Base-by-base conservation (phyloP, 1,139 yeast genomes). In the Hemisphaericaspora xylanilytica region DNA sequence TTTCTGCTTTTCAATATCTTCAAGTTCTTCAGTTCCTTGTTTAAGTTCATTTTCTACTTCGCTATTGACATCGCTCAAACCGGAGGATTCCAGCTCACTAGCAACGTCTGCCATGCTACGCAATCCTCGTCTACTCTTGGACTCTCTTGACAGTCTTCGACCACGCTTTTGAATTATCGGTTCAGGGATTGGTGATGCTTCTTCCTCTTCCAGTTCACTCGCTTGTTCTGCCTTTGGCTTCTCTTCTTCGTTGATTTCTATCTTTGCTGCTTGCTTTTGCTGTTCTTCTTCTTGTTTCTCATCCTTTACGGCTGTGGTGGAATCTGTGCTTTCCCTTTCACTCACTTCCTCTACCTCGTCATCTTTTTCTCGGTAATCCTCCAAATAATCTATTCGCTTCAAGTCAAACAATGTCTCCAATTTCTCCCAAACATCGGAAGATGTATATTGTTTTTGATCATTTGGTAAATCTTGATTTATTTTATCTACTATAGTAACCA, bases 351-450 rank as follows among this genome's bases (percentile, higher is more conserved):
- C 69, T 43, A 80, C 84, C 14, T 39, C 28, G 32, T 39, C 25
- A 22, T 18, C 25, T 14, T 20, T 35, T 12, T 29, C 49, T 28
- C 51, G 51, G 36, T 54, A 54, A 32, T 45, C 47, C 31, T 78
- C 86, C 16, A 78, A 47, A 29, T 62, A 70, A 45, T 82, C 86
- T 13, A 82, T 64, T 32, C 73, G 75, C 7, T 70, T 66, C 34
- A 85, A 59, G 50, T 83, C 71, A 52, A 82, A 85, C 33, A 78
- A 59, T 16, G 65, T 62, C 2, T 52, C 61, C 13, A 85, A 65
- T 51, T 80, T 81, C 13, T 63, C 67, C 83, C 86, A 79, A 7
- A 85, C 67, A 33, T 82, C 85, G 1, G 55, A 51, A 0, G 74
- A 69, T 3, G 44, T 44, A 37, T 75, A 71, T 21, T 53, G 62